A percentile compares a stretch with the other conserved stretches of the same genome.
phyloP scores from a whole-genome alignment of 164 flowering plant species.

The Chloranthus sessilifolius region DNA sequence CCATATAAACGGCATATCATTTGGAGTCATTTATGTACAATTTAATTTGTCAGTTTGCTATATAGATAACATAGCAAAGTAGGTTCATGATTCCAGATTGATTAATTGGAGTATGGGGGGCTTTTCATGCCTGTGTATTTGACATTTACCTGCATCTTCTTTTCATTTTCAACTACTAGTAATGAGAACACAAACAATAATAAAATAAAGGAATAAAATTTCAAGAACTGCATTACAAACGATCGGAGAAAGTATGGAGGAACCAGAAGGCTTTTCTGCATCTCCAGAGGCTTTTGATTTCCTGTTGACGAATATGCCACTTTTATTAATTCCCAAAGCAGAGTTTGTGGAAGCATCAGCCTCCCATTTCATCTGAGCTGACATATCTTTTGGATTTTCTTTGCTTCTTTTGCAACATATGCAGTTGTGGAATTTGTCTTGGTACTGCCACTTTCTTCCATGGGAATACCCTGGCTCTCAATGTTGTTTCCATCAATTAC shows the following conservation, averaged over 20 bases:
- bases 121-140: too few species aligned
- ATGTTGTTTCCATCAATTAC: constrained; percentile 21
- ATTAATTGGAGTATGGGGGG: too few species aligned
- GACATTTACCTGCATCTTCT: too few species aligned
- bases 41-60: too few species aligned
- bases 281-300: constrained; percentile 31
- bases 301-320: constrained; percentile 1
- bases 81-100: too few species aligned
- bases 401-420: constrained; percentile 9
- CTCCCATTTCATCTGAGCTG: constrained; percentile 10
- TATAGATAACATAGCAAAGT: too few species aligned
- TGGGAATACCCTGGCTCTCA: constrained; percentile 14
- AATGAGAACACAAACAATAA: not conserved
- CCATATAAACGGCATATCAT: too few species aligned
- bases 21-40: too few species aligned
- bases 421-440: constrained; percentile 17
- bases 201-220: not conserved
- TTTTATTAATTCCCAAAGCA: constrained; percentile 17
- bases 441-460: constrained; percentile 16
- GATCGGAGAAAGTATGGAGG: constrained; percentile 67
- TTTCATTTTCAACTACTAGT: too few species aligned
- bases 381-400: constrained; percentile 11
- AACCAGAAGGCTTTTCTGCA: constrained; percentile 35
- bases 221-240: constrained; percentile 31
- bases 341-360: constrained; percentile 14